Base-by-base conservation (phyloP, 306 rosid genomes). In the Senna tora region DNA sequence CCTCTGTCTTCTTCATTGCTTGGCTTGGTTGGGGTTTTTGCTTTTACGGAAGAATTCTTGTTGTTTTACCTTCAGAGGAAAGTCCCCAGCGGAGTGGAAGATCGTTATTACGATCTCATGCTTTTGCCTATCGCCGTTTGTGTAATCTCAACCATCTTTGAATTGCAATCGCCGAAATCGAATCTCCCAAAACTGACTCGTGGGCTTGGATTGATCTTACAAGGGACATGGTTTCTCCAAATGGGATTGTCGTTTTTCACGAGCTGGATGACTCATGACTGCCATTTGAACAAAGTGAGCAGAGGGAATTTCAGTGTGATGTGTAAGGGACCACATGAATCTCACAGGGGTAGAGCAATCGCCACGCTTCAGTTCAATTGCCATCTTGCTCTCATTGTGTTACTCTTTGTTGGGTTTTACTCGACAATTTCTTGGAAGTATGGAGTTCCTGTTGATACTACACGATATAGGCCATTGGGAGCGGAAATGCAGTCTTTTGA, bases 321-420 rank as follows among this genome's bases (percentile, higher is more conserved):
- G 61, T 93, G 98, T 53, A 89, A 87, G 58, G 98, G 88, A 0
- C 96, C 90, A 65, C 58, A 79, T 17, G 94, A 89, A 16, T 89
- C 77, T 75, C 98, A 90, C 75, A 78, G 98, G 53, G 98, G 92
- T 33, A 87, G 92, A 50, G 96, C 97, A 8, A 83, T 93, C n/a
- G 97, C 96, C 7, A 93, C 98, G 19, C 97, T 93, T 76, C 98
- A 89, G 80, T 93, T 93, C 71, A 93, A 93, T 75, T 93, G 96
- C 71, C 97, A 89, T 71, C 97, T 93, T 58, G 97, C 98, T 43
- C 77, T 93, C 46, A 9, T 83, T 6, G 92, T 89, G 60, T 61
- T 70, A 19, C 19, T 86, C 30, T 32, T 79, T 2, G 83, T 80
- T 69, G 87, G 67, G 1, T 16, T 79, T 0, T 87, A 84, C 81